phyloP scores from a whole-genome alignment of 176 grass and related monocot species.

The Eragrostis curvula region DNA sequence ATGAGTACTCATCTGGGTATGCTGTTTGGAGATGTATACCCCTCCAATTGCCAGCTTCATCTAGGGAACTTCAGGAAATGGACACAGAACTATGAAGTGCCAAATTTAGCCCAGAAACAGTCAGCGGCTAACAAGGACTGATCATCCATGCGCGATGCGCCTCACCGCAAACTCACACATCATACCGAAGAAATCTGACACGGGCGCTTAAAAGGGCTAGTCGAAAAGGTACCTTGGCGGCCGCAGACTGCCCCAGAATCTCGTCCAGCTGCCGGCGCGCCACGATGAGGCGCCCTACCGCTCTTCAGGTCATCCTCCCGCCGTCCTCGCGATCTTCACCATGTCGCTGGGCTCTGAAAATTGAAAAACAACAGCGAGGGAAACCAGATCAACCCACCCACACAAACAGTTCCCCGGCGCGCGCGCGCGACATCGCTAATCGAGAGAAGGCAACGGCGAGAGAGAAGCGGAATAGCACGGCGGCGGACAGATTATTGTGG shows the following conservation, averaged over 20 bases:
- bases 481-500: too few species aligned
- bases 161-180: not conserved
- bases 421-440: too few species aligned
- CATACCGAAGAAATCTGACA: not conserved
- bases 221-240: slow-evolving; percentile 52
- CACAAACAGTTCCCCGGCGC: too few species aligned
- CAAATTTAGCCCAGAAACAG: not conserved
- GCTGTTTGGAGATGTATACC: too few species aligned
- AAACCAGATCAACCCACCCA: not conserved
- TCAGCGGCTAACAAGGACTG: not conserved
- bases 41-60: not conserved
- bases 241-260: slow-evolving; percentile 78
- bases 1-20: too few species aligned
- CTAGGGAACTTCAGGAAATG: not conserved
- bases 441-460: too few species aligned
- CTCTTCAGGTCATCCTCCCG: slow-evolving; percentile 73
- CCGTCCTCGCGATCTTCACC: slow-evolving; percentile 68
- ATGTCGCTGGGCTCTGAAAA: slow-evolving; percentile 88
- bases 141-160: not conserved
- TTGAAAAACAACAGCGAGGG: slow-evolving; percentile 22
- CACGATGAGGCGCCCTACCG: slow-evolving; percentile 71
- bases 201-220: not conserved
- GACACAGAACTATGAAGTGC: not conserved
- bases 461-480: too few species aligned
- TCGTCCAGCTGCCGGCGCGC: slow-evolving; percentile 67